Base-by-base conservation (phyloP, 306 rosid species). In the Herpetospermum pedunculosum region DNA sequence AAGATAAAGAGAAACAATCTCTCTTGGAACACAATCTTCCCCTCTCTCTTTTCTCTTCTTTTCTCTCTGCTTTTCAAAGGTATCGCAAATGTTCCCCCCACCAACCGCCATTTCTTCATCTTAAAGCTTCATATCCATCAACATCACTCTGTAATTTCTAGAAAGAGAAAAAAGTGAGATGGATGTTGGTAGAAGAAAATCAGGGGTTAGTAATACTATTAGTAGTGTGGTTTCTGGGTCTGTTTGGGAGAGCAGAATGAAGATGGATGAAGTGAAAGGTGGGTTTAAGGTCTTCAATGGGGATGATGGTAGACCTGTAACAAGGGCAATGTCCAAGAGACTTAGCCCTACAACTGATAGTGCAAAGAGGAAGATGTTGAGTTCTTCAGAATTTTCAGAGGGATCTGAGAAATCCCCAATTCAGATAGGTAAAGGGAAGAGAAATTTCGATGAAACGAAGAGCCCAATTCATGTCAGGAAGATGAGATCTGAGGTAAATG, bases 281-380 rank as follows among this genome's bases (percentile, higher is more conserved):
- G 73, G 73, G 53, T 25, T 68, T 13, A 89, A 89, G 77, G 96
- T 92, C 30, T 86, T 84, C 83, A 89, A 86, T 79, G 92, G 85
- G 0, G 95, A 83, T 14, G 52, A 55, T 63, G 76, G 21, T 8
- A 82, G 16, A 40, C 26, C 29, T 38, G 73, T 10, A 38, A 73
- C 49, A 74, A 77, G 70, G n/a, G 12, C 77, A 59, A 74, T 62
- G 14, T 47, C 80, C 75, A 23, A 60, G 50, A 70, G 73, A 10
- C 63, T 81, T 83, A 29, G 3, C 5, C 1, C 72, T 10, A 3
- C 11, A 21, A 34, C 41, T 47, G 83, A 48, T 48, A 16, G 75
- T 67, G 90, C 82, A 62, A 90, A 84, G 87, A 86, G 89, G n/a
- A 92, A 88, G 87, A 73, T 87, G 0, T 82, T 87, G 94, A 88